Evolutionary conservation across 2,329 filamentous ascomycete species (phyloP), one percentile per base, ranked within the genome.

Genomic region (Lecanicillium sp.): DNA sequence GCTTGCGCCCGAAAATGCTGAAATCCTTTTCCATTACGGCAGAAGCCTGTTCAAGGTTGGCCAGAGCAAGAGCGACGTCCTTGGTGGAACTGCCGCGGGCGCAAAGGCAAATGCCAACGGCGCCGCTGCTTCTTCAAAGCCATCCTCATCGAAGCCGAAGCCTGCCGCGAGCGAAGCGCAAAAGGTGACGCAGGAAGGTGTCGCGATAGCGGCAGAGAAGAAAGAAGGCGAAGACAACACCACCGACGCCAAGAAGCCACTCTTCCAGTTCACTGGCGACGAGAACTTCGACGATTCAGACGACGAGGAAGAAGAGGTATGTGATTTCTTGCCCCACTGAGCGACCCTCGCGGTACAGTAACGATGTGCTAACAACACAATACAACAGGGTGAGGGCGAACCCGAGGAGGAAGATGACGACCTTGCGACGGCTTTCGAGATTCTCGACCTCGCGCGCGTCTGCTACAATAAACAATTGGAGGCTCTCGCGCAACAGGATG

Each of bases 11-110:
- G 81, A 87, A 42, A 98, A 98, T 53, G 90, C 89, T 36, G 90
- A 97, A 58, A 77, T 98, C 33, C 77, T 97, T 15, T 98, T 94
- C 61, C 77, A 88, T 47, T 98, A 98, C 62, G 92, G 92, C 12
- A 86, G 90, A 57, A 87, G 87, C 41, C 69, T 98, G 15, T 97
- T 94, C 72, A 89, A 89, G 60, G 84, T 97, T 44, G 92, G 89
- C 20, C 85, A 97, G 59, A 82, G 79, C 59, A 95, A 94, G 62
- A 96, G 88, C 57, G 89, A 97, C 56, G 89, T 98, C 17, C 72
- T 98, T 27, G 92, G 92, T 41, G 86, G 84, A 25, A 84, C 84
- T 54, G 84, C 89, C 15, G 60, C 76, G 56, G 65, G 72, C 54
- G 62, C 79, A 62, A 64, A 70, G 50, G 66, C 44, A 7, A 61